phyloP scores from a whole-genome alignment of 257 asterid genomes.

The Linderniella brevidens region DNA sequence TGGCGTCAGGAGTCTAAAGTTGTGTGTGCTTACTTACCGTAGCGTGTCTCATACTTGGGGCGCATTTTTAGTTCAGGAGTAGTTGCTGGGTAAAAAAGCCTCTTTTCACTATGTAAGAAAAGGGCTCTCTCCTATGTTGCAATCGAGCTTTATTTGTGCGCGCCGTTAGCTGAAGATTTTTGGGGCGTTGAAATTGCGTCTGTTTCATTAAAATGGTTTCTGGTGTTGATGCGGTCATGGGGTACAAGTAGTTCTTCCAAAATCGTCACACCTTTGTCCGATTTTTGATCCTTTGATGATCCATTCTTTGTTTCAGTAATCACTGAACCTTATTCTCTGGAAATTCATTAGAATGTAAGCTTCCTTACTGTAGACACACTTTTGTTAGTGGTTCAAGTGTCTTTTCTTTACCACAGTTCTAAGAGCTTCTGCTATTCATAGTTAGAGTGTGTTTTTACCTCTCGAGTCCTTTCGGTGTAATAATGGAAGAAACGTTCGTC shows the following conservation, averaged over 20 bases:
- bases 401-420: constrained; percentile 7
- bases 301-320: constrained; percentile 19
- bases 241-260: constrained; percentile 12
- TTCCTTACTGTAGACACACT: no score
- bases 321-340: background rate
- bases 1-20: no score
- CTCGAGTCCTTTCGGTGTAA: constrained; percentile 11
- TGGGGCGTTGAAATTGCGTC: constrained; percentile 15
- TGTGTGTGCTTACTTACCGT: no score
- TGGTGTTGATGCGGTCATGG: constrained; percentile 14
- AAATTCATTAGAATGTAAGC: no score
- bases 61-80: no score
- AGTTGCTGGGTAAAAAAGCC: constrained; percentile 6
- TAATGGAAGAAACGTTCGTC: constrained; percentile 84
- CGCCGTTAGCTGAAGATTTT: constrained; percentile 12
- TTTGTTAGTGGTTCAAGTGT: constrained; percentile 7
- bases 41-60: no score
- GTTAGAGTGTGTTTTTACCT: constrained; percentile 5
- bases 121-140: no score
- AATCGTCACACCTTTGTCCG: constrained; percentile 7
- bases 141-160: constrained; percentile 8
- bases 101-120: constrained; percentile 20
- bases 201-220: constrained; percentile 14
- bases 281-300: constrained; percentile 16
- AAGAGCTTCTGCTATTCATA: constrained; percentile 3